Conservation (phyloP, 1,284 basidiomycete genomes). For the Tilletia walkeri region DNA sequence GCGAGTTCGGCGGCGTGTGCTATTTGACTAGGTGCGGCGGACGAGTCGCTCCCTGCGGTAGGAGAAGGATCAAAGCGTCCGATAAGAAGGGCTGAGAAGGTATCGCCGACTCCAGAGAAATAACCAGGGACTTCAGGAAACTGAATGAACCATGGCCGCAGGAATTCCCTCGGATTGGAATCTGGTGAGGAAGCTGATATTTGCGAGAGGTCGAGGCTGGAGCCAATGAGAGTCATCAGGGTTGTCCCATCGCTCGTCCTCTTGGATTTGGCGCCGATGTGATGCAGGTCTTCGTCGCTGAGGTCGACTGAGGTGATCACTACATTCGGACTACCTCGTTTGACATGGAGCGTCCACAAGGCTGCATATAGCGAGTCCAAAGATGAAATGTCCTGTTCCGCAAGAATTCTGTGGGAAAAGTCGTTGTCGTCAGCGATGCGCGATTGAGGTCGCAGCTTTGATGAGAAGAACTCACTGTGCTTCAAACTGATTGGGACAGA, state of each 20-base stretch:
- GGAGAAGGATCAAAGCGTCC: conserved; percentile 67
- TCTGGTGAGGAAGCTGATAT: background rate
- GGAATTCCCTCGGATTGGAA: background rate
- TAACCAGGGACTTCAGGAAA: conserved; percentile 84
- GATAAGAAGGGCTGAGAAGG: conserved; percentile 89
- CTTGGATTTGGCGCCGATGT: conserved; percentile 31
- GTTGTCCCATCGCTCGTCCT: conserved; percentile 24
- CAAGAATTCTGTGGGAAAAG: conserved; percentile 60
- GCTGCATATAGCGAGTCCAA: conserved; percentile 68
- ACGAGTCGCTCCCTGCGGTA: conserved; percentile 8
- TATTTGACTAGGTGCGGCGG: conserved; percentile 60
- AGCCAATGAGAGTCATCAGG: conserved; percentile 51
- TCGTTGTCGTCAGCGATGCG: conserved; percentile 57
- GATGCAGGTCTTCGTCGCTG: conserved; percentile 32
- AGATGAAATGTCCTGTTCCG: conserved; percentile 63
- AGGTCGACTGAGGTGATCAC: conserved; percentile 80
- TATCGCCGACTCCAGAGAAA: conserved; percentile 93
- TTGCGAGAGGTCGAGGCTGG: conserved; percentile 44
- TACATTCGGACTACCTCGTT: conserved; percentile 76
- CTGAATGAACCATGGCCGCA: conserved; percentile 64
- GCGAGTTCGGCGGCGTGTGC: conserved; percentile 62
- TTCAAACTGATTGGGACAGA: conserved; percentile 98
- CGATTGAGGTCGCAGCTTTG: too few species aligned
- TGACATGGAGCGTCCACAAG: conserved; percentile 71
- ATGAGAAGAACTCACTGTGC: conserved; percentile 69